Evolutionary conservation across 1,284 basidiomycete genomes (phyloP).

Genomic region (Apiotrichum brassicae): DNA sequence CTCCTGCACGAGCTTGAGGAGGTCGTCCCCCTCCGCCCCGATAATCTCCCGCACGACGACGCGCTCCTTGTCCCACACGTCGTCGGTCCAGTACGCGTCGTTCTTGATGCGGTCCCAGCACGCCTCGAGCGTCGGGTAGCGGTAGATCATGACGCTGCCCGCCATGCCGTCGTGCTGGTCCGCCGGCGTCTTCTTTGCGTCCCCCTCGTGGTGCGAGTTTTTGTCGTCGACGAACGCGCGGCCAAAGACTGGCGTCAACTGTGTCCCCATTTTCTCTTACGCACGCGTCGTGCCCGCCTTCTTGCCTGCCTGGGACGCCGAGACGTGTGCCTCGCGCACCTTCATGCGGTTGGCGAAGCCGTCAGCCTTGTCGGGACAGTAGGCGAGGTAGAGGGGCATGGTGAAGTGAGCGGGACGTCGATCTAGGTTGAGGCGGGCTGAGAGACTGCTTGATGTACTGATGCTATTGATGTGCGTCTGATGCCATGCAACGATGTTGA

Average conservation of each 20-base stretch:
- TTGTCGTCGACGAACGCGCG: slow-evolving; percentile 10
- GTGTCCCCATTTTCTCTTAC: neutral
- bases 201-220: slow-evolving; percentile 1
- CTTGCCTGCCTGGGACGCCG: neutral
- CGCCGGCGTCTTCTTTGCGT: neutral
- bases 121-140: slow-evolving; percentile 22
- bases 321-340: slow-evolving; percentile 29
- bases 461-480: too few species aligned
- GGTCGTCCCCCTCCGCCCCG: slow-evolving; percentile 3
- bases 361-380: slow-evolving; percentile 37
- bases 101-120: slow-evolving; percentile 32
- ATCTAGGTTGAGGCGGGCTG: neutral
- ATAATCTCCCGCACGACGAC: slow-evolving; percentile 4
- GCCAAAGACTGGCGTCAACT: slow-evolving; percentile 10
- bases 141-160: slow-evolving; percentile 37
- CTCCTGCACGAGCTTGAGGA: neutral
- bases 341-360: slow-evolving; percentile 26
- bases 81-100: slow-evolving; percentile 39
- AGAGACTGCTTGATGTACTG: neutral
- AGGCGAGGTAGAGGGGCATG: slow-evolving; percentile 33
- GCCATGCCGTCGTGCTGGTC: slow-evolving; percentile 22
- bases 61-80: slow-evolving; percentile 35
- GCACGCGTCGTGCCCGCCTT: slow-evolving; percentile 1
- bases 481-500: too few species aligned
- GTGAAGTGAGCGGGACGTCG: neutral